phyloP scores from a whole-genome alignment of 1,284 basidiomycete genomes.

The Ganoderma boninense region DNA sequence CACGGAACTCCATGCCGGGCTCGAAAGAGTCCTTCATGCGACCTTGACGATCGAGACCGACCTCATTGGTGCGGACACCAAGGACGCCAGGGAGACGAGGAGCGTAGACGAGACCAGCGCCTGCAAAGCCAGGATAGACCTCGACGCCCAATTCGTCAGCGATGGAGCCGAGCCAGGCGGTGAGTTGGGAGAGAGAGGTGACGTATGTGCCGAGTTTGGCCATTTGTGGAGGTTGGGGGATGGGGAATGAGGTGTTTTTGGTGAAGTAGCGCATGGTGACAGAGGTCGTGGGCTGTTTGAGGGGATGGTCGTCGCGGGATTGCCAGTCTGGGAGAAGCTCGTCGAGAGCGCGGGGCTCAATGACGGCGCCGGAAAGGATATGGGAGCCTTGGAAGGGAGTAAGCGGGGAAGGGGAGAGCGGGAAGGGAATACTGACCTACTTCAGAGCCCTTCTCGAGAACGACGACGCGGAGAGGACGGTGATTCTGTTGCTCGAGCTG shows the following conservation, averaged over 20 bases:
- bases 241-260: constrained; percentile 73
- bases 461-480: constrained; percentile 89
- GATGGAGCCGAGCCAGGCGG: constrained; percentile 89
- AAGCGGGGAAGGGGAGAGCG: background rate
- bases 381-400: constrained; percentile 77
- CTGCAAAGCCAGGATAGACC: constrained; percentile 97
- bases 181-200: constrained; percentile 88
- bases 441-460: constrained; percentile 96
- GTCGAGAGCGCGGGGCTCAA: constrained; percentile 92
- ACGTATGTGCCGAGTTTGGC: constrained; percentile 95
- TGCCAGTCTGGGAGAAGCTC: constrained; percentile 94
- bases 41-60: constrained; percentile 86
- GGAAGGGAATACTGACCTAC: constrained; percentile 69
- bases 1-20: constrained; percentile 96
- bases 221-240: constrained; percentile 99
- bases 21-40: constrained; percentile 92
- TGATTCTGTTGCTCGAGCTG: constrained; percentile 88
- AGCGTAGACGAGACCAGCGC: constrained; percentile 82
- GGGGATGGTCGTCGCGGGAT: constrained; percentile 60
- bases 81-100: constrained; percentile 74
- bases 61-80: constrained; percentile 95
- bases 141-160: constrained; percentile 95
- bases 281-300: constrained; percentile 84
- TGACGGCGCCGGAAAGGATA: constrained; percentile 95
- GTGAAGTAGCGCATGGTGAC: constrained; percentile 94